Percentiles rank a stretch among this genome's conserved stretches.
These are phyloP conservation scores for Termitomyces sp. DNA, from an alignment of 768 basidiomycete genomes.

Conservation along the genomic window DNA sequence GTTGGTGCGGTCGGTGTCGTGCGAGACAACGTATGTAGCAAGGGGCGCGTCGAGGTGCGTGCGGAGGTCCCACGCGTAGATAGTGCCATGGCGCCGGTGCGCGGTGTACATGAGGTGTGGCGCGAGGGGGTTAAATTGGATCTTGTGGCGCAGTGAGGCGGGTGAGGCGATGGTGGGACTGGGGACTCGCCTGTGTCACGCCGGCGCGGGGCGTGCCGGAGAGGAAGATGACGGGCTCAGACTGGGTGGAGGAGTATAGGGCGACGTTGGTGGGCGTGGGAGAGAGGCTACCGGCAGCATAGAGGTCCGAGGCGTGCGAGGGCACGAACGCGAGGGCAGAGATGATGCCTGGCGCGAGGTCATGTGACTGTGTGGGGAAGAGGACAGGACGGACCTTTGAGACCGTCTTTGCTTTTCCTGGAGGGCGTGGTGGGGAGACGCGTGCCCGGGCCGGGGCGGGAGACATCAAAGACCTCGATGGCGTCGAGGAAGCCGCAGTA, in stretches of 20 bases:
- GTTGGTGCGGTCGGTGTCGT: too few species aligned
- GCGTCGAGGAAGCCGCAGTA: constrained; percentile 19
- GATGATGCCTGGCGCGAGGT: constrained; percentile 41
- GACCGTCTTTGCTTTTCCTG: constrained; percentile 54
- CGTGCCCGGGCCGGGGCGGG: constrained; percentile 6
- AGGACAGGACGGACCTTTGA: constrained; percentile 58
- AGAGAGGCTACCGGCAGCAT: neutral
- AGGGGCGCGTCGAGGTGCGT: neutral
- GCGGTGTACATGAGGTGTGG: neutral
- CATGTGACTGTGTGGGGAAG: neutral
- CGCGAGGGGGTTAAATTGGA: neutral
- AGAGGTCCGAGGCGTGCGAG: neutral
- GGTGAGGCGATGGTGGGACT: too few species aligned
- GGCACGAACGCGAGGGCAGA: constrained; percentile 74
- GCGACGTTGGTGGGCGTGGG: too few species aligned
- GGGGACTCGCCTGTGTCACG: neutral
- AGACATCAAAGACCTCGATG: too few species aligned
- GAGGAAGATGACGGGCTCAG: neutral
- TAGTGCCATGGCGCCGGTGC: neutral
- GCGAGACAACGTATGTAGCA: neutral
- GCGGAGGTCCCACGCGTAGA: neutral
- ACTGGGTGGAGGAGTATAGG: neutral
- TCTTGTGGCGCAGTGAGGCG: neutral
- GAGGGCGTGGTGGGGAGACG: constrained; percentile 20
- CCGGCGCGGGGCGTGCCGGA: neutral